Conservation (phyloP, 2,329 filamentous ascomycete genomes). For the Knufia petricola region DNA sequence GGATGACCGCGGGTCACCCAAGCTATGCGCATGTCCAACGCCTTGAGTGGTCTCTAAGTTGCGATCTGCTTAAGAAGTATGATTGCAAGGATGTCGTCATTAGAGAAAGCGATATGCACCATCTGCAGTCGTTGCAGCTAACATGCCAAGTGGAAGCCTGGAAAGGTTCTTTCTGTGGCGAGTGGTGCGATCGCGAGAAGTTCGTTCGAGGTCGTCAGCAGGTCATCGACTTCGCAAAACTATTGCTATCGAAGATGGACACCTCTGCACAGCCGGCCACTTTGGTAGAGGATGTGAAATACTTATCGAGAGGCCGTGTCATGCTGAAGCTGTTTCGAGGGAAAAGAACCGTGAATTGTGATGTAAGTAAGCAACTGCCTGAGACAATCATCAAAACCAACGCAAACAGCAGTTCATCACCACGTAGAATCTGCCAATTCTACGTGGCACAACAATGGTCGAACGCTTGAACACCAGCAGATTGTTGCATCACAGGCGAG, state of each 20-base stretch:
- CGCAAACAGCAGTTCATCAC: neutral
- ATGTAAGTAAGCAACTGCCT: neutral
- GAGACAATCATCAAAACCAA: neutral
- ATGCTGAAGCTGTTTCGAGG: conserved; percentile 12
- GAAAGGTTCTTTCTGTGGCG: conserved; percentile 19
- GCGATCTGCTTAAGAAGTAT: conserved; percentile 18
- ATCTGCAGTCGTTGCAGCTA: conserved; percentile 16
- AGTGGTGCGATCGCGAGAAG: conserved; percentile 18
- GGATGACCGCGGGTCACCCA: conserved; percentile 12
- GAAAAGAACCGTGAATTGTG: neutral
- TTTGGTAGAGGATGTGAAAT: conserved; percentile 16
- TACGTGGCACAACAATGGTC: too few species aligned
- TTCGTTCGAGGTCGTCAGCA: conserved; percentile 17
- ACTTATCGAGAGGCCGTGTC: conserved; percentile 17
- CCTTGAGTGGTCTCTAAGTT: conserved; percentile 20
- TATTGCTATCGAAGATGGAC: conserved; percentile 16
- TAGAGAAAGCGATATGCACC: conserved; percentile 3
- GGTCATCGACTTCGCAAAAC: conserved; percentile 15
- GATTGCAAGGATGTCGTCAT: conserved; percentile 14
- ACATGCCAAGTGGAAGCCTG: conserved; percentile 19
- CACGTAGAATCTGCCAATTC: neutral
- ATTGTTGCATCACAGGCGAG: too few species aligned
- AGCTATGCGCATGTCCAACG: conserved; percentile 14
- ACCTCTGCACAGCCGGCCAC: conserved; percentile 1
- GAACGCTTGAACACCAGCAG: too few species aligned